Evolutionary conservation across 1,284 basidiomycete genomes (phyloP).

Genomic region (Bondarzewia mesenterica): DNA sequence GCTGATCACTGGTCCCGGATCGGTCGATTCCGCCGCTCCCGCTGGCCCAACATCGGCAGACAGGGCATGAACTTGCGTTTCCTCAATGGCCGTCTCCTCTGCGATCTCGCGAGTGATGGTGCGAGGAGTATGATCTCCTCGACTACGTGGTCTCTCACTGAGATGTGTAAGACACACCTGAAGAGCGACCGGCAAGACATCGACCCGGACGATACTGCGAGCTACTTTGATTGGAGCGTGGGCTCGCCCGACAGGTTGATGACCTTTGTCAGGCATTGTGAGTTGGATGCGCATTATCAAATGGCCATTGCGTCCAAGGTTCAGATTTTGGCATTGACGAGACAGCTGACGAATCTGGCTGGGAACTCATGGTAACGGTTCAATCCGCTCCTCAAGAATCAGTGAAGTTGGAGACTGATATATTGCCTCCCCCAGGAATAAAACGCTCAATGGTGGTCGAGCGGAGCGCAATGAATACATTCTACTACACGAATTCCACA

Average conservation of each 20-base stretch:
- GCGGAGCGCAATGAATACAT: constrained; percentile 99
- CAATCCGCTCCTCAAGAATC: constrained; percentile 3
- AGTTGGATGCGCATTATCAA: constrained; percentile 91
- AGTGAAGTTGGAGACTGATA: not conserved
- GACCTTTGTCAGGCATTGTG: constrained; percentile 88
- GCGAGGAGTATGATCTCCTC: constrained; percentile 94
- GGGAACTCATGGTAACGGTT: constrained; percentile 85
- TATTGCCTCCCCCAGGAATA: constrained; percentile 58
- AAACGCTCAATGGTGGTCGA: constrained; percentile 90
- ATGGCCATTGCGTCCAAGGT: constrained; percentile 93
- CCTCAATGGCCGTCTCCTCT: constrained; percentile 81
- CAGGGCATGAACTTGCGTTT: constrained; percentile 85
- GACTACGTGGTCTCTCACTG: constrained; percentile 95
- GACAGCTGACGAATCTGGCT: constrained; percentile 94
- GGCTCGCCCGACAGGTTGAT: constrained; percentile 74
- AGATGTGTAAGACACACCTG: constrained; percentile 92
- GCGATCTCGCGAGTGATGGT: constrained; percentile 90
- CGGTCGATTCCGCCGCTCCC: constrained; percentile 83
- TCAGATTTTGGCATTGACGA: constrained; percentile 84
- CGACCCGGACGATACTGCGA: constrained; percentile 90
- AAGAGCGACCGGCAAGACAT: constrained; percentile 85
- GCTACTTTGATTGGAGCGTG: constrained; percentile 84
- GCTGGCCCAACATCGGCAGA: constrained; percentile 75
- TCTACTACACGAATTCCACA: constrained; percentile 95
- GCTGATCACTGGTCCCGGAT: constrained; percentile 92